A percentile compares a stretch with the other conserved stretches of the same genome.
These are phyloP conservation scores for Neofusicoccum sp. DNA, from an alignment of 2,329 filamentous ascomycete genomes.

Conservation along the genomic window DNA sequence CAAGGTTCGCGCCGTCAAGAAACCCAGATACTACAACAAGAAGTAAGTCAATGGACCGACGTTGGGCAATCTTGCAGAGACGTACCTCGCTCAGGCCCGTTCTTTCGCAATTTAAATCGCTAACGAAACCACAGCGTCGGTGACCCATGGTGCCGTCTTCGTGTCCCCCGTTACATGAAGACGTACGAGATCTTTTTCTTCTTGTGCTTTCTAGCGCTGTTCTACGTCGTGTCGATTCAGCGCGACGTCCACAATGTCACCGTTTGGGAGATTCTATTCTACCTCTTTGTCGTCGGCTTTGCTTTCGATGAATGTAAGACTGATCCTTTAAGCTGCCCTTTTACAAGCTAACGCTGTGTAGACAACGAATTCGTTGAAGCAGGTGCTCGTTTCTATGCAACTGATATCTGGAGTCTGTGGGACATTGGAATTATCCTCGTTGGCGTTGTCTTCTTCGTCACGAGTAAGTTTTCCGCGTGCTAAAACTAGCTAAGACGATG, in stretches of 20 bases:
- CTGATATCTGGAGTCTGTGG: conserved; percentile 78
- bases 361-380: conserved; percentile 21
- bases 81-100: no score
- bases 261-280: conserved; percentile 67
- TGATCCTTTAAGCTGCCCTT: not conserved
- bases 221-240: conserved; percentile 81
- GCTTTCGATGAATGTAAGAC: conserved; percentile 68
- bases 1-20: conserved; percentile 70
- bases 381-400: conserved; percentile 10
- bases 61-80: no score
- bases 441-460: conserved; percentile 66
- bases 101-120: no score
- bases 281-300: conserved; percentile 84
- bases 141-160: conserved; percentile 69
- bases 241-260: conserved; percentile 67
- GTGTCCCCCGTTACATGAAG: conserved; percentile 83
- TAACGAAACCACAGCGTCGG: not conserved
- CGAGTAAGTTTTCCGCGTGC: conserved; percentile 57
- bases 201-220: conserved; percentile 70
- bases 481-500: not conserved
- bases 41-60: conserved; percentile 29
- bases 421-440: conserved; percentile 65
- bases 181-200: conserved; percentile 83
- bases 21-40: conserved; percentile 71
- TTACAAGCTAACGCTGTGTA: conserved; percentile 31